Evolutionary conservation across 208 protist species (phyloP), one percentile per base, ranked within the genome.

Genomic region (Trypanosoma caninum): DNA sequence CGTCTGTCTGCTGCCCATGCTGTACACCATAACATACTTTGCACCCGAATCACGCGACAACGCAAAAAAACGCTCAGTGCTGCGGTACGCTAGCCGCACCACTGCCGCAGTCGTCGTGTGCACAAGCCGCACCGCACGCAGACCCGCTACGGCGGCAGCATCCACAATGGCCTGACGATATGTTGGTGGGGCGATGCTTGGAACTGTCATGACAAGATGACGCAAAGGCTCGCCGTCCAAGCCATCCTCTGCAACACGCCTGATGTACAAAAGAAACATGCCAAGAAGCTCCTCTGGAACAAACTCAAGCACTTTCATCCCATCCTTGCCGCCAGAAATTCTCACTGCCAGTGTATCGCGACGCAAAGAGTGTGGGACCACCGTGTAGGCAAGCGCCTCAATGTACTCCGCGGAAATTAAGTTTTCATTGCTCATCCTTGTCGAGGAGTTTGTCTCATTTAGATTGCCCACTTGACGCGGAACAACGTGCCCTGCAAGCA

Each of bases 121-220:
- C 22, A 97, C 66, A 28, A 97, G 65, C 13, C 89, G 84, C 25
- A 94, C 52, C 1, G 94, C 80, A 20, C 84, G 84, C 16, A 97
- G 53, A 18, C 89, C 88, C 2, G 77, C 80, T 9, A 97, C 57
- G 3, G 83, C 72, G 0, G 86, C 95, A 3, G 91, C 89, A 33
- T 98, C 93, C 13, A 96, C 46, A 57, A 98, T 46, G 11, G 92
- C 76, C 66, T 95, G 89, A 16, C 93, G 79, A 61, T 97, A 71
- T 28, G 74, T 56, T 4, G 86, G 56, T 2, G 80, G 85, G 20
- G 81, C 73, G 47, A 74, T 81, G 10, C 67, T 65, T 14, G 94
- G 93, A 20, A 94, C 74, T 20, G 85, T 87, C 27, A 97, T 74
- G 3, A 84, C 86, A 38, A 77, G 75, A 63, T 95, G 59, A 23